Percentiles rank a stretch among this genome's conserved stretches.
Conservation (phyloP, 192 early-diverging fungal species). For the Ambispora gerdemannii region DNA sequence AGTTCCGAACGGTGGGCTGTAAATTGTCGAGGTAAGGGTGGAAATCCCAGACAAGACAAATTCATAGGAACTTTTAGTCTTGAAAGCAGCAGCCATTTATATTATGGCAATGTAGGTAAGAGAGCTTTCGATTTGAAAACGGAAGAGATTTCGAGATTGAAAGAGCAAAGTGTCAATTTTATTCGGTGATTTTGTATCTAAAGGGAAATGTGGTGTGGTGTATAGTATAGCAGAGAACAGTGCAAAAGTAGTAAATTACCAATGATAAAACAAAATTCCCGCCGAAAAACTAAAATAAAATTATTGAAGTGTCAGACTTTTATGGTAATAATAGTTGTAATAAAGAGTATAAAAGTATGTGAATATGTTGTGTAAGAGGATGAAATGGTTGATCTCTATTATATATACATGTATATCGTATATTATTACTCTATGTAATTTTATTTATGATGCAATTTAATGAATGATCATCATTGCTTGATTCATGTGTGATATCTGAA, state of each 20-base stretch:
- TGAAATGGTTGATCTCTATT: too few relatives aligned
- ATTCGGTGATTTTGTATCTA: neutral
- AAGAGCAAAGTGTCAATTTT: neutral
- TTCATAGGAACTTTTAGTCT: constrained; percentile 21
- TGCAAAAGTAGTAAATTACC: neutral
- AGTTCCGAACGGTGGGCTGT: constrained; percentile 26
- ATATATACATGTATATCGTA: too few relatives aligned
- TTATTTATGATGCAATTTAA: too few relatives aligned
- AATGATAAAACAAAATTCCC: neutral
- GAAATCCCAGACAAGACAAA: constrained; percentile 15
- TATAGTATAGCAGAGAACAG: neutral
- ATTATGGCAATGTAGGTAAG: neutral
- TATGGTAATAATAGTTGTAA: neutral
- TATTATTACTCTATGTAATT: too few relatives aligned
- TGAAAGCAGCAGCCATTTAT: constrained; percentile 5
- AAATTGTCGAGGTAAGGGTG: constrained; percentile 5
- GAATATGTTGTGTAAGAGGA: neutral
- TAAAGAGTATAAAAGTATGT: neutral
- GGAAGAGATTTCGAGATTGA: neutral
- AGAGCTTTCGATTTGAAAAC: neutral
- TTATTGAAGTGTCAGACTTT: neutral
- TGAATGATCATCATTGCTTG: too few relatives aligned
- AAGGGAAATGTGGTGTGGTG: neutral
- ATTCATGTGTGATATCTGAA: too few relatives aligned
- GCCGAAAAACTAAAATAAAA: neutral